Conservation (phyloP, 2,329 filamentous ascomycete species). For the Aureobasidium sp. region DNA sequence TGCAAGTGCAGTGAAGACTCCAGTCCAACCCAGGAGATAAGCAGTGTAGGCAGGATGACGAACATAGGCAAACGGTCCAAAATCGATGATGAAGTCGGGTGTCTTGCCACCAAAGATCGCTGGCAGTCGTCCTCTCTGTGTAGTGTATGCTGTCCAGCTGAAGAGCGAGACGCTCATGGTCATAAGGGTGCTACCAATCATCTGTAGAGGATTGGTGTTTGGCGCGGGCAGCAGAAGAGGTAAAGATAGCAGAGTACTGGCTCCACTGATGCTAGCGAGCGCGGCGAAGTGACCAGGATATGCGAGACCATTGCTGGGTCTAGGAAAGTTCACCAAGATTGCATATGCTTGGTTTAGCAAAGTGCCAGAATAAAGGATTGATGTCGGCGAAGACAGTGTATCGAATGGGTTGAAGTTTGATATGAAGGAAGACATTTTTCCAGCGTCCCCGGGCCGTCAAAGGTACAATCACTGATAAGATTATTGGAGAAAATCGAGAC, state of each 20-base stretch:
- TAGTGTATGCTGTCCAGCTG: constrained; percentile 1
- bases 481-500: neutral
- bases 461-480: neutral
- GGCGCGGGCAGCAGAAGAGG: neutral
- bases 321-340: constrained; percentile 4
- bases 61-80: constrained; percentile 6
- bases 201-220: neutral
- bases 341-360: constrained; percentile 2
- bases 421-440: neutral
- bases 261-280: neutral
- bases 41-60: constrained; percentile 8
- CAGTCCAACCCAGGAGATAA: constrained; percentile 4
- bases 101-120: constrained; percentile 9
- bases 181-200: neutral
- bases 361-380: neutral
- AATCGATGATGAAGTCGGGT: constrained; percentile 2
- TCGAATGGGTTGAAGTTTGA: neutral
- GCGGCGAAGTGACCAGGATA: constrained; percentile 6
- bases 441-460: neutral
- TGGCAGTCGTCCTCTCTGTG: neutral
- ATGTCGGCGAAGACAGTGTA: neutral
- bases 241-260: neutral
- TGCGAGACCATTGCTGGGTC: constrained; percentile 6
- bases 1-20: neutral
- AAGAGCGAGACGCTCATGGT: neutral